A percentile compares a stretch with the other conserved stretches of the same genome.
Conservation (phyloP, 768 basidiomycete genomes). For the Amanita thiersii region DNA sequence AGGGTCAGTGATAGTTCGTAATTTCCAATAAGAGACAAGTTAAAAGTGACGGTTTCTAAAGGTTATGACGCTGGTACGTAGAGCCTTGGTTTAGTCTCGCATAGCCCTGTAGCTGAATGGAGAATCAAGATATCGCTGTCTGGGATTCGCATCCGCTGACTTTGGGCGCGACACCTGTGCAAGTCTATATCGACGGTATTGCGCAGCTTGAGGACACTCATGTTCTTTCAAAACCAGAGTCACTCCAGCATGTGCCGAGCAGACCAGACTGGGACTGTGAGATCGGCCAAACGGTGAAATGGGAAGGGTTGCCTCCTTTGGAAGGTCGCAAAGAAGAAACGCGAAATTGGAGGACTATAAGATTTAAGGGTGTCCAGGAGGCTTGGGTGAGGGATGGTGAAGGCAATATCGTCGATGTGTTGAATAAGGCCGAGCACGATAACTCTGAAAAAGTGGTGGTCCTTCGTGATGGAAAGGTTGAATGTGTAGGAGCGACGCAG, state of each 20-base stretch:
- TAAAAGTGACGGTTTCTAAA: conserved; percentile 14
- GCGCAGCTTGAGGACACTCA: conserved; percentile 40
- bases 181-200: conserved; percentile 83
- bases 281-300: conserved; percentile 44
- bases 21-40: conserved; percentile 1
- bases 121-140: conserved; percentile 37
- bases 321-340: conserved; percentile 26
- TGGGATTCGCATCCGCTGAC: conserved; percentile 77
- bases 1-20: conserved; percentile 25
- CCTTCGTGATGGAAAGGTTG: conserved; percentile 44
- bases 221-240: conserved; percentile 32
- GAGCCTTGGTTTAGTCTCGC: not conserved
- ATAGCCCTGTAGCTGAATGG: not conserved
- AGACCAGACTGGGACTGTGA: conserved; percentile 58
- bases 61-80: conserved; percentile 60
- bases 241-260: conserved; percentile 42
- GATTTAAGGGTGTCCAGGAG: conserved; percentile 48
- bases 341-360: conserved; percentile 34
- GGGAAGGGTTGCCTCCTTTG: conserved; percentile 67
- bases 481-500: conserved; percentile 25
- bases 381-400: conserved; percentile 21
- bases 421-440: conserved; percentile 12
- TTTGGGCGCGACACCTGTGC: conserved; percentile 71
- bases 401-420: conserved; percentile 15
- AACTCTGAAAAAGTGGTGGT: conserved; percentile 26